Percentiles rank a stretch among this genome's conserved stretches.
Conservation (phyloP, 2,329 filamentous ascomycete species). For the Periconia sp. region DNA sequence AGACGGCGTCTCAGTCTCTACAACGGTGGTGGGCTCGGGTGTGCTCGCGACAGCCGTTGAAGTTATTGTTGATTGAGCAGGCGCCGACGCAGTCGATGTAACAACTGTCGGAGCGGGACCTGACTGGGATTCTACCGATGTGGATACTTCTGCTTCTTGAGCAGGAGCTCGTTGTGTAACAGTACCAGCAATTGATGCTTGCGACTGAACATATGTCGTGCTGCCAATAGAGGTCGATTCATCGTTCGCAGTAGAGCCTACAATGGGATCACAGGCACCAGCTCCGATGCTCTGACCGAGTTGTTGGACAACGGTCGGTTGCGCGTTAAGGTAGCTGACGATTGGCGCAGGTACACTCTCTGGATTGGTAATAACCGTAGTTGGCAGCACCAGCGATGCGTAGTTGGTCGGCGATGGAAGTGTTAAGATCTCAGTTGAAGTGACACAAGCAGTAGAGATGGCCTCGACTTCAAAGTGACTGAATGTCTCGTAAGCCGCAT, state of each 20-base stretch:
- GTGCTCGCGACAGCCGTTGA: not conserved
- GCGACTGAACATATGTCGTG: slow-evolving; percentile 13
- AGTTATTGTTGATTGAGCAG: slow-evolving; percentile 5
- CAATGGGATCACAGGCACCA: slow-evolving; percentile 41
- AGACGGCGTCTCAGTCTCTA: slow-evolving; percentile 3
- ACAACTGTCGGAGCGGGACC: slow-evolving; percentile 5
- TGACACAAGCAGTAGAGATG: slow-evolving; percentile 26
- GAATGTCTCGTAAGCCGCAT: slow-evolving; percentile 38
- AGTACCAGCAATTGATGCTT: slow-evolving; percentile 6
- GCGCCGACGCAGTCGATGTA: slow-evolving; percentile 5
- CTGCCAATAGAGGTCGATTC: slow-evolving; percentile 10
- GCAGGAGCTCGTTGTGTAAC: slow-evolving; percentile 5
- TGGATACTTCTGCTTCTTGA: not conserved
- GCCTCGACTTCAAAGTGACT: slow-evolving; percentile 31
- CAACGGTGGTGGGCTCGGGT: slow-evolving; percentile 1
- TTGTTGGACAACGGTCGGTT: slow-evolving; percentile 35
- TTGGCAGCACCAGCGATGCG: slow-evolving; percentile 28
- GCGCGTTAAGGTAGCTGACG: slow-evolving; percentile 36
- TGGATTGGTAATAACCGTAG: slow-evolving; percentile 26
- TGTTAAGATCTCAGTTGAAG: slow-evolving; percentile 16
- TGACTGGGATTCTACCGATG: not conserved
- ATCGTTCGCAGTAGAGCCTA: slow-evolving; percentile 14
- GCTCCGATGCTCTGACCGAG: slow-evolving; percentile 33
- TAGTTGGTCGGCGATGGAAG: slow-evolving; percentile 36
- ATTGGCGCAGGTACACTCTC: slow-evolving; percentile 31